Base-by-base conservation (phyloP, 805 yeast species). In the Alloascoidea hylecoeti region DNA sequence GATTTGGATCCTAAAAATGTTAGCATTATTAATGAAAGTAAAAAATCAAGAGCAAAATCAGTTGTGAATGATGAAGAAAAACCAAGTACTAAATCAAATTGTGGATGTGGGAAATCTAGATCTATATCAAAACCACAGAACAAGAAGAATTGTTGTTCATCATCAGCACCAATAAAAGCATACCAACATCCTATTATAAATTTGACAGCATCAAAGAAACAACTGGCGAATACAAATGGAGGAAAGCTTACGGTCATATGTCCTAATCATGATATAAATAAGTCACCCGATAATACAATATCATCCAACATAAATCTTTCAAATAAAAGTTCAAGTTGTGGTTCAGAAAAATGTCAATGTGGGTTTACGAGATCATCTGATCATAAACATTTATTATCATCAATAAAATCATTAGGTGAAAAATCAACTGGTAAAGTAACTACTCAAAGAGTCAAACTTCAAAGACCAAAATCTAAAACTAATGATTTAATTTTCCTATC, bases 1-100 rank as follows among this genome's bases (percentile, higher is more conserved):
- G 68, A 68, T 18, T 9, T 9, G 19, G 9, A 16, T 4, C 12
- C 39, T 14, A 12, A n/a, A 23, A 23, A 23, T 23, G 30, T 23
- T 23, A 23, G 30, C 30, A 23, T 23, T 23, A n/a, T 23, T 9
- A 23, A 23, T 9, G 30, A 23, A 23, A 23, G 13, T 9, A 23
- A 23, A n/a, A n/a, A 9, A 9, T 23, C 30, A 9, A 23, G 30
- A 9, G 30, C 30, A 9, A n/a, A 23, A n/a, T n/a, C n/a, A n/a
- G n/a, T n/a, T n/a, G n/a, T n/a, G n/a, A n/a, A n/a, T n/a, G 30
- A 23, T 23, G 13, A 23, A 23, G n/a, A 23, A 9, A 23, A 9
- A 23, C 9, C n/a, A 9, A 23, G 30, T n/a, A 9, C 30, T 23
- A n/a, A n/a, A 9, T n/a, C n/a, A n/a, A n/a, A n/a, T n/a, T n/a